Evolutionary conservation across 2,329 filamentous ascomycete genomes (phyloP), one percentile per base, ranked within the genome.

Genomic region (Teratosphaeria epicoccoides): DNA sequence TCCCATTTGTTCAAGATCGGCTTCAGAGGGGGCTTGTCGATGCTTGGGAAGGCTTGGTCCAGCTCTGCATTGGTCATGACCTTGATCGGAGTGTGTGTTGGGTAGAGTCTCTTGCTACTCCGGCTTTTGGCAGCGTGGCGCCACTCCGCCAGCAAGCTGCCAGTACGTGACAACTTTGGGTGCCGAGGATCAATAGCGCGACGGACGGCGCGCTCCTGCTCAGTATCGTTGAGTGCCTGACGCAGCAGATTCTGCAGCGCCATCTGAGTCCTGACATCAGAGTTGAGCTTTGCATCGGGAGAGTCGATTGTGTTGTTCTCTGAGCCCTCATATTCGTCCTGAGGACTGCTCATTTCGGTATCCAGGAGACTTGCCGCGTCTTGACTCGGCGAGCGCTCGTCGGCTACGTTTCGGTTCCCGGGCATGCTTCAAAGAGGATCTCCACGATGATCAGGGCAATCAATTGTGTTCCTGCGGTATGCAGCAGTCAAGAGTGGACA

Each of bases 1-100:
- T 49, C 40, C 49, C 49, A 54, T 17, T 49, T 46, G 33, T 49
- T 54, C 24, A 45, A 12, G 22, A 22, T 33, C 10, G 46, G 49
- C 44, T 54, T 54, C 2, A 6, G 24, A 9, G 49, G 49, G 11
- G 12, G 33, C n/a, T 51, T 23, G 43, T 17, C 33, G 17, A 25
- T 29, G 14, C 46, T 24, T n/a, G 25, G 49, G 9, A 26, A 46
- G 20, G 12, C 25, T 14, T 46, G 44, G 22, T 46, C 11, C 14
- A 40, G 33, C 33, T 40, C 33, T 17, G 33, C 33, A 17, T 40
- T 20, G 33, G 33, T 40, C 33, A 40, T 40, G 33, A 17, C 33
- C 33, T 40, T 40, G 14, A 40, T 40, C n/a, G 33, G 33, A 17
- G 33, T 40, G 33, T 40, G 14, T 17, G 6, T 20, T 17, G n/a